Conservation (phyloP, 129 eudicot species). For the Smallanthus sonchifolius region DNA sequence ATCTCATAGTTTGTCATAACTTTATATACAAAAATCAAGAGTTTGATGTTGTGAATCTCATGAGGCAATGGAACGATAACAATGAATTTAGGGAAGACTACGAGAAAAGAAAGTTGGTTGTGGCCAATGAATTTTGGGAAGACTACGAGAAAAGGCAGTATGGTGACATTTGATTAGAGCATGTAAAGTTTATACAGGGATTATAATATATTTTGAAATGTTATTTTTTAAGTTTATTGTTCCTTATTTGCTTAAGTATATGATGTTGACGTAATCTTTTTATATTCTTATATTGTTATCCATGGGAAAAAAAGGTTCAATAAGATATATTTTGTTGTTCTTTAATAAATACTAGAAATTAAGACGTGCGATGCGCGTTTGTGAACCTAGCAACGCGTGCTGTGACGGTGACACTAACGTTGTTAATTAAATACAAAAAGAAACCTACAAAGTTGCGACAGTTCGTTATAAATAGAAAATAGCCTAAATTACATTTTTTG, state of each 20-base stretch:
- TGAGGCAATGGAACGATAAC: slow-evolving; percentile 8
- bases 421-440: no score
- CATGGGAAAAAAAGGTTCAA: no score
- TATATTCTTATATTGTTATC: no score
- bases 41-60: slow-evolving; percentile 1
- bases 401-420: no score
- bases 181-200: not conserved
- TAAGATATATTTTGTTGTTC: no score
- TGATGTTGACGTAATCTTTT: not conserved
- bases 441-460: no score
- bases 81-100: slow-evolving; percentile 18
- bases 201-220: not conserved
- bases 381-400: no score
- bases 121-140: slow-evolving; percentile 10
- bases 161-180: not conserved
- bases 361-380: no score
- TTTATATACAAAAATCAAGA: not conserved
- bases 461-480: no score
- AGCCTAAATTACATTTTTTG: no score
- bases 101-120: not conserved
- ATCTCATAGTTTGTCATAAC: not conserved
- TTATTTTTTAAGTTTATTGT: not conserved
- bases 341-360: no score
- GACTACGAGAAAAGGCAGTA: slow-evolving; percentile 5
- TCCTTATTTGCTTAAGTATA: not conserved